Evolutionary conservation across 805 yeast species (phyloP).

Genomic region (Citeromyces matritensis): DNA sequence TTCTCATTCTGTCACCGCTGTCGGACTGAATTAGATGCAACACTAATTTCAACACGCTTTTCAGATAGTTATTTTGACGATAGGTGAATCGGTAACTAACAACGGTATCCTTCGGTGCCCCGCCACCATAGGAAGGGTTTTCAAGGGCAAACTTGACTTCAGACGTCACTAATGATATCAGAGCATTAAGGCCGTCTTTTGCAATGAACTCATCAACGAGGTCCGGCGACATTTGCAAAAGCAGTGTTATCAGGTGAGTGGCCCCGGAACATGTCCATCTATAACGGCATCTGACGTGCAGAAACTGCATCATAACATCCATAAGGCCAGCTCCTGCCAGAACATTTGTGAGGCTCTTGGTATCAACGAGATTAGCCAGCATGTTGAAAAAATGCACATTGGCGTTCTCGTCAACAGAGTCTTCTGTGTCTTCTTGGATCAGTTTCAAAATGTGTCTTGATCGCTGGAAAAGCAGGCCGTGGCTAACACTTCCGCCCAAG

Average conservation of each 20-base stretch:
- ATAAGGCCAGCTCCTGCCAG: slow-evolving; percentile 67
- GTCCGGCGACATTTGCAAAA: slow-evolving; percentile 27
- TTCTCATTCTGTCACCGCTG: slow-evolving; percentile 73
- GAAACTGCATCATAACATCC: slow-evolving; percentile 45
- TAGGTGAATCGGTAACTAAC: slow-evolving; percentile 38
- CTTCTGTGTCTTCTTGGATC: slow-evolving; percentile 21
- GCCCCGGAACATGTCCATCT: slow-evolving; percentile 51
- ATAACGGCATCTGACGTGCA: slow-evolving; percentile 32
- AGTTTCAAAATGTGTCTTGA: slow-evolving; percentile 46
- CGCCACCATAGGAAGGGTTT: slow-evolving; percentile 42
- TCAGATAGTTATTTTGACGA: slow-evolving; percentile 44
- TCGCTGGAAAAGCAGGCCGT: slow-evolving; percentile 67
- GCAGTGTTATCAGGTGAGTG: slow-evolving; percentile 35
- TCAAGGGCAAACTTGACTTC: slow-evolving; percentile 54
- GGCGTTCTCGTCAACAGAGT: slow-evolving; percentile 10
- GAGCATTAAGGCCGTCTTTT: slow-evolving; percentile 44
- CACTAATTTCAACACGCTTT: slow-evolving; percentile 48
- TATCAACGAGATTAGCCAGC: slow-evolving; percentile 44
- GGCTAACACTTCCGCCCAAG: slow-evolving; percentile 75
- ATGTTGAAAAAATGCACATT: slow-evolving; percentile 35
- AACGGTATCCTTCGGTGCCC: slow-evolving; percentile 33
- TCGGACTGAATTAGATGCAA: slow-evolving; percentile 53
- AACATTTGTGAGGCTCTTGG: slow-evolving; percentile 36
- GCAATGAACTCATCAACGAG: slow-evolving; percentile 49
- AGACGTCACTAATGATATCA: slow-evolving; percentile 43